phyloP scores from a whole-genome alignment of 192 early-diverging fungal species.

The Backusella parvicylindrica region DNA sequence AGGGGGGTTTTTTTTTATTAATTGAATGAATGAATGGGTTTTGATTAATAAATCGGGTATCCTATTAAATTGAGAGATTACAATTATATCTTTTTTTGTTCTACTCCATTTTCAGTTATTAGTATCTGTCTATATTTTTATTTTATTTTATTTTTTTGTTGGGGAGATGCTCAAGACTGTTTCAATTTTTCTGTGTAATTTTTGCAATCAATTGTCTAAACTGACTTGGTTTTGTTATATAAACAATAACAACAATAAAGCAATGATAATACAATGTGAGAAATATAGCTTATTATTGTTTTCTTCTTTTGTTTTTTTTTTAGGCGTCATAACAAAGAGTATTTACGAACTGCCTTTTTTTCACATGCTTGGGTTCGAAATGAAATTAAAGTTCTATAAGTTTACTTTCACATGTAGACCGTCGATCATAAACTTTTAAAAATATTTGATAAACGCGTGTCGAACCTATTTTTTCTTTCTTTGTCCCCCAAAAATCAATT shows the following conservation, averaged over 20 bases:
- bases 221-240: neutral
- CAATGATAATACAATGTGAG: neutral
- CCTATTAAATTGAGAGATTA: neutral
- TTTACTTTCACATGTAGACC: constrained; percentile 3
- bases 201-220: neutral
- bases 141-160: neutral
- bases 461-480: neutral
- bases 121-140: neutral
- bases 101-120: neutral
- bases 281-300: neutral
- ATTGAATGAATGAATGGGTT: neutral
- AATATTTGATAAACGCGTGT: neutral
- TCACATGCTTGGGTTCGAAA: neutral
- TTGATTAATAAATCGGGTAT: neutral
- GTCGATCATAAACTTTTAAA: neutral
- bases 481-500: neutral
- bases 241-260: neutral
- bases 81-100: neutral
- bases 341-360: neutral
- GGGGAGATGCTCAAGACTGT: neutral
- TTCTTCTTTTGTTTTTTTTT: neutral
- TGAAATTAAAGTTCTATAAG: neutral
- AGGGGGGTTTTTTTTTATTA: neutral
- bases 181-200: neutral
- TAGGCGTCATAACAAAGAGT: neutral